phyloP scores from a whole-genome alignment of 257 asterid species.

The Ilex asprella region DNA sequence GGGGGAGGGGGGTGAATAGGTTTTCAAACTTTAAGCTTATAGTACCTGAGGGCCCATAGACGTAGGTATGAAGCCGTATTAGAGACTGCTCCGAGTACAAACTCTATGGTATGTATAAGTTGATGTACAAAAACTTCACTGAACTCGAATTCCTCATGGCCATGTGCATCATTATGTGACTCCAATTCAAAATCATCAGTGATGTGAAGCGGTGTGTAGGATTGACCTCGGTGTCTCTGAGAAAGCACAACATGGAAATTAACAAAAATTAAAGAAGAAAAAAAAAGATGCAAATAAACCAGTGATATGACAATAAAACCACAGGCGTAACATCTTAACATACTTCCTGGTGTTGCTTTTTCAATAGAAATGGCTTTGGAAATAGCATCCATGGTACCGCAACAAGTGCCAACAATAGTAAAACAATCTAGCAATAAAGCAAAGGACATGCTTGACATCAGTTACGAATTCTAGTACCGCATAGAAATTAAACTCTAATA shows the following conservation, averaged over 20 bases:
- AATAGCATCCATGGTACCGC: constrained; percentile 71
- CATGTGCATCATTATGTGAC: constrained; percentile 28
- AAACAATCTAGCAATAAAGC: constrained; percentile 27
- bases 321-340: constrained; percentile 10
- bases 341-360: constrained; percentile 53
- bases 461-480: constrained; percentile 2
- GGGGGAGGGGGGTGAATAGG: too few relatives aligned
- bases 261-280: constrained; percentile 8
- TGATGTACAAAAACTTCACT: constrained; percentile 65
- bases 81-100: constrained; percentile 63
- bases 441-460: constrained; percentile 8
- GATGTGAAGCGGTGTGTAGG: constrained; percentile 35
- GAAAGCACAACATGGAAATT: constrained; percentile 15
- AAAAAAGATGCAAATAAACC: neutral
- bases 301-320: neutral
- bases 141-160: constrained; percentile 50
- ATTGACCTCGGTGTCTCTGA: constrained; percentile 52
- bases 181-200: constrained; percentile 42
- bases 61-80: constrained; percentile 71
- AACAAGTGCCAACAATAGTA: constrained; percentile 48
- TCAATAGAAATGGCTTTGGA: constrained; percentile 56
- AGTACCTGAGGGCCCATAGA: constrained; percentile 64
- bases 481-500: neutral
- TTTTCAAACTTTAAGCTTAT: too few relatives aligned
- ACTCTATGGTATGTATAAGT: constrained; percentile 61